Percentiles rank a stretch among this genome's conserved stretches.
Evolutionary conservation across 345 rosid species (phyloP).

Genomic region (Pugionium cornutum): DNA sequence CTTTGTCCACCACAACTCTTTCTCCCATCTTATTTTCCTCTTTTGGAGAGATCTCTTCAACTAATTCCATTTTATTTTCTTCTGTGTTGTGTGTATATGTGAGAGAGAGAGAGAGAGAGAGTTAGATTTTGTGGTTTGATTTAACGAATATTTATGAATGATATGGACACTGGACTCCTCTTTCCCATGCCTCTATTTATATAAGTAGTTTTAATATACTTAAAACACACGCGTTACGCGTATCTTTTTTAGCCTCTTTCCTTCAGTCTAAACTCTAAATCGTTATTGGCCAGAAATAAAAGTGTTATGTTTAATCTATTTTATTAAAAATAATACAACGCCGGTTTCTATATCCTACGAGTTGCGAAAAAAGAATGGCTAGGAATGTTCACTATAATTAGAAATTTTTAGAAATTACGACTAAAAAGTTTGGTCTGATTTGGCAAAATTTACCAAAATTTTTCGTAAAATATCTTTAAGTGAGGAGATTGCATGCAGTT

Average conservation of each 20-base stretch:
- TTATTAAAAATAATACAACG: background rate
- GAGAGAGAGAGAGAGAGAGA: background rate
- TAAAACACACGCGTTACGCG: constrained; percentile 26
- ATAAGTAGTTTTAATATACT: background rate
- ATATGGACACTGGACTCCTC: constrained; percentile 31
- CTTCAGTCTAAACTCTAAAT: constrained; percentile 1
- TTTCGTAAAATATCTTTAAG: too few species aligned
- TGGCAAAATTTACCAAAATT: too few species aligned
- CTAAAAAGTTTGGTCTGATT: too few species aligned
- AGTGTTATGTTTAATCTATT: background rate
- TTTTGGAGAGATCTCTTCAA: constrained; percentile 29
- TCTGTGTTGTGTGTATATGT: background rate
- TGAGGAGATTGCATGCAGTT: too few species aligned
- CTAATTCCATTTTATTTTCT: constrained; percentile 31
- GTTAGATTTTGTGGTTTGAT: constrained; percentile 35
- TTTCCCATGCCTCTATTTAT: constrained; percentile 29
- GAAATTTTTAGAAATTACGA: too few species aligned
- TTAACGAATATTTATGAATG: constrained; percentile 28
- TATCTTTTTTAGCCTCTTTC: background rate
- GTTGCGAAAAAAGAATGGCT: too few species aligned
- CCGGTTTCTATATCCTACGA: too few species aligned
- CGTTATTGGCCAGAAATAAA: constrained; percentile 17
- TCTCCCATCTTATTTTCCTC: background rate
- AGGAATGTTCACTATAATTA: too few species aligned
- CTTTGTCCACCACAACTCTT: constrained; percentile 53